Evolutionary conservation across 1,284 basidiomycete species (phyloP).

Genomic region (Ganoderma multipileum): DNA sequence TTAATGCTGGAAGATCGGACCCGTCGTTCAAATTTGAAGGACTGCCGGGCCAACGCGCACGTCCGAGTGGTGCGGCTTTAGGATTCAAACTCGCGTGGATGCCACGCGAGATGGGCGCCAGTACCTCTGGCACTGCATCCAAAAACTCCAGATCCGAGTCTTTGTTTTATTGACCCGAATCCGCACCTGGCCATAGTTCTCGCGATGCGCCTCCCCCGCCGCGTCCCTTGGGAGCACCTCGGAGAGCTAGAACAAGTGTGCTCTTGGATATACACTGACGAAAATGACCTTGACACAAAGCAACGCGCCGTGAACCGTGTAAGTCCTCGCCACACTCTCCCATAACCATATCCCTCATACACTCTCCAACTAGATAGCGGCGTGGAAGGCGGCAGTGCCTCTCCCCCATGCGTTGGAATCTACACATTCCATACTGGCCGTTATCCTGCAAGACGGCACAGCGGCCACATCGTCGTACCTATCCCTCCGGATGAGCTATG

Average conservation of each 20-base stretch:
- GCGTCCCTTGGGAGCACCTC: constrained; percentile 83
- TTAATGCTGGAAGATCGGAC: too few relatives aligned
- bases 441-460: constrained; percentile 58
- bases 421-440: constrained; percentile 71
- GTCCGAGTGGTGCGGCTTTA: not conserved
- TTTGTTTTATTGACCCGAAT: too few relatives aligned
- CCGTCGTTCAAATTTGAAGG: too few relatives aligned
- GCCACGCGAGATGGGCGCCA: not conserved
- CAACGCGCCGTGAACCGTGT: constrained; percentile 76
- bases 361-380: constrained; percentile 61
- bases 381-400: constrained; percentile 75
- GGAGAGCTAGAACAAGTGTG: constrained; percentile 85
- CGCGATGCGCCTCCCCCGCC: constrained; percentile 77
- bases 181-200: not conserved
- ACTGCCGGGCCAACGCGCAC: not conserved
- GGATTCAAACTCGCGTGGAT: not conserved
- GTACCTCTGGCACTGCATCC: too few relatives aligned
- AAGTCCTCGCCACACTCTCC: constrained; percentile 37
- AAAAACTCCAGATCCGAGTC: not conserved
- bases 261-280: constrained; percentile 79
- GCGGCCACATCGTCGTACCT: constrained; percentile 43
- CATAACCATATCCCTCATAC: constrained; percentile 19
- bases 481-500: constrained; percentile 70
- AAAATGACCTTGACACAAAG: constrained; percentile 63
- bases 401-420: constrained; percentile 80